These are phyloP conservation scores for Pythium biforme DNA, from an alignment of 352 stramenopile genomes.

Conservation along the genomic window DNA sequence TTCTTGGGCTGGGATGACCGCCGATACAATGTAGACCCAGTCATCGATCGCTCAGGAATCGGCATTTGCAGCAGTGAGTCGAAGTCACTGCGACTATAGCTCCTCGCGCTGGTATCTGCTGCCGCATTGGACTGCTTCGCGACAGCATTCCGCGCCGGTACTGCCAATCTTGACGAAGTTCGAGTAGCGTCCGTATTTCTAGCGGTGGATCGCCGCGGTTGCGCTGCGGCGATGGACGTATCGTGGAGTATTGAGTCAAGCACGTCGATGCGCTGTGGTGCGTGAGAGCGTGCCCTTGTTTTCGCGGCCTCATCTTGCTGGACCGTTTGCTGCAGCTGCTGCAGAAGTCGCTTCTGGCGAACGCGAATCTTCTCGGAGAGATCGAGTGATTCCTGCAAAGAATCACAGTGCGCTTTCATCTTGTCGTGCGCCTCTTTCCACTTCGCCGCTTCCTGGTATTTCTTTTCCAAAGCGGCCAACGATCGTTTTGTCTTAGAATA, in stretches of 20 bases:
- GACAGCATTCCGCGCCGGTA: background rate
- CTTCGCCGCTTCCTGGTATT: slow-evolving; percentile 43
- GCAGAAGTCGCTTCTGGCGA: slow-evolving; percentile 74
- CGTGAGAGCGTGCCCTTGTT: background rate
- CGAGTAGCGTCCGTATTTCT: background rate
- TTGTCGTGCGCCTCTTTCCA: slow-evolving; percentile 62
- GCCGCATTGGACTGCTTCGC: slow-evolving; percentile 2
- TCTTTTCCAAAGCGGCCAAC: slow-evolving; percentile 44
- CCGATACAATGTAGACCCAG: slow-evolving; percentile 7
- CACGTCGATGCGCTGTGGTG: slow-evolving; percentile 19
- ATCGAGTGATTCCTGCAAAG: slow-evolving; percentile 74
- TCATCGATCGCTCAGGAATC: slow-evolving; percentile 18
- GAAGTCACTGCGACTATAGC: slow-evolving; percentile 25
- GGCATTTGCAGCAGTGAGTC: slow-evolving; percentile 26
- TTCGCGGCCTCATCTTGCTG: slow-evolving; percentile 10
- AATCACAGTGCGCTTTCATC: slow-evolving; percentile 71
- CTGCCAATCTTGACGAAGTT: background rate
- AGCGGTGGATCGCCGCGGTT: background rate
- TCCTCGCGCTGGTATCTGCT: slow-evolving; percentile 23
- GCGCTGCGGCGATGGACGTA: background rate
- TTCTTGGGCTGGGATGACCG: slow-evolving; percentile 4
- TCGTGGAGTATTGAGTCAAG: slow-evolving; percentile 27
- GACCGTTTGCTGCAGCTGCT: slow-evolving; percentile 53
- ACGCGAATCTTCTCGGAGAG: slow-evolving; percentile 78
- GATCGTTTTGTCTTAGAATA: slow-evolving; percentile 42